Conservation (phyloP, 192 early-diverging fungal species). For the Rhizoclosmatium globosum region DNA sequence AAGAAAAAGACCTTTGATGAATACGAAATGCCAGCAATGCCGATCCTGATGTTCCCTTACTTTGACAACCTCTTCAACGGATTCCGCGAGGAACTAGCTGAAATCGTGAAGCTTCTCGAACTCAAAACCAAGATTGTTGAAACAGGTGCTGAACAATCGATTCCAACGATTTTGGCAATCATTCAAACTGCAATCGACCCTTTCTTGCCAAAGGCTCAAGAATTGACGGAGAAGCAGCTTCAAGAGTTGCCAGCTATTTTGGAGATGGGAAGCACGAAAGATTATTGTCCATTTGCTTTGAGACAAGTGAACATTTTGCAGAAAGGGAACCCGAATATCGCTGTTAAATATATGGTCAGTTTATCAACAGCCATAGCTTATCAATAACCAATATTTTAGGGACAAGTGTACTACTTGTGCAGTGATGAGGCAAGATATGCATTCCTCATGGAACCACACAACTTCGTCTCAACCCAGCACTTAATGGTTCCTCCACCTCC, state of each 20-base stretch:
- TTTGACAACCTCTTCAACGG: conserved; percentile 59
- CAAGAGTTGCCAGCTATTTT: conserved; percentile 43
- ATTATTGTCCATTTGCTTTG: conserved; percentile 59
- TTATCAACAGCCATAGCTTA: background rate
- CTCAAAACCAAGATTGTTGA: conserved; percentile 31
- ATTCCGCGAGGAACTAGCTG: conserved; percentile 48
- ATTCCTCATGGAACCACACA: conserved; percentile 56
- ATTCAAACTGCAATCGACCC: conserved; percentile 52
- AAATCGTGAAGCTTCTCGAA: conserved; percentile 51
- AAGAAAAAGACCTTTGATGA: background rate
- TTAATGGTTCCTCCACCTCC: conserved; percentile 47
- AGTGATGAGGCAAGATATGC: conserved; percentile 50
- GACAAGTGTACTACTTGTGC: conserved; percentile 49
- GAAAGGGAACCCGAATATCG: conserved; percentile 45
- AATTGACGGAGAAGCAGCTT: conserved; percentile 36
- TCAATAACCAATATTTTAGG: conserved; percentile 32
- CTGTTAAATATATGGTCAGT: conserved; percentile 53
- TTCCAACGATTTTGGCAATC: conserved; percentile 44
- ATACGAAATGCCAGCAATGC: conserved; percentile 27
- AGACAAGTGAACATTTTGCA: conserved; percentile 43
- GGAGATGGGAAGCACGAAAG: conserved; percentile 59
- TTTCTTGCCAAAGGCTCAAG: conserved; percentile 53
- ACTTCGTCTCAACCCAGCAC: conserved; percentile 40
- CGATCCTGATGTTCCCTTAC: conserved; percentile 41
- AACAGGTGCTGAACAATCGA: conserved; percentile 36